Base-by-base conservation (phyloP, 345 rosid species). In the Nasturtium officinale region DNA sequence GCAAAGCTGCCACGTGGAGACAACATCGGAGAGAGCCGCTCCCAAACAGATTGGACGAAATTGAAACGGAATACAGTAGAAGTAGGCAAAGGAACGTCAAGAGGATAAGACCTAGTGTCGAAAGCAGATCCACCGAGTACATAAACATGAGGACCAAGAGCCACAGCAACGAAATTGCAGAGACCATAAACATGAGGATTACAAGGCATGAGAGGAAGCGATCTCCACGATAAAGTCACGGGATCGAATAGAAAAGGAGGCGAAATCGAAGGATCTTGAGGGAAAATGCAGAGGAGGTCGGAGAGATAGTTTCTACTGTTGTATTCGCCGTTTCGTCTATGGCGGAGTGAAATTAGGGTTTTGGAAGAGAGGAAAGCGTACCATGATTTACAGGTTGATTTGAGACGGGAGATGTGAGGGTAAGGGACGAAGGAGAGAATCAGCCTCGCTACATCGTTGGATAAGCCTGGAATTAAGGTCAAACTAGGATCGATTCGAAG, bases 1-100 rank as follows among this genome's bases (percentile, higher is more conserved):
- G 97, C 98, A 43, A 93, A 92, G 76, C 96, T 90, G n/a, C 98
- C 96, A 1, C 96, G 87, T 0, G 96, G 96, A 32, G 89, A 82
- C 32, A 87, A 60, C 97, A 93, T 93, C 15, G 97, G 89, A 5
- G 92, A 74, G 17, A 89, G 83, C 30, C 81, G 70, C 25, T 89
- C 88, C 98, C 98, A 94, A 6, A 76, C 26, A 45, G 75, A 81
- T 7, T 79, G 79, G 30, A 76, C 59, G 77, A 94, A 88, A 73
- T 79, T 72, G 72, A 79, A 94, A 3, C 96, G 87, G 76, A 87
- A 88, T 3, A 81, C 88, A 0, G 97, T 60, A 40, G 92, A 78
- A 17, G 92, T 82, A 26, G 97, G 86, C 0, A 86, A 63, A n/a
- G 97, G 98, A 5, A 90, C 86, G 65, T 94, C 91, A 1, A 94